A percentile compares a stretch with the other conserved stretches of the same genome.
phyloP scores from a whole-genome alignment of 371 early-diverging fungal genomes.

The Encephalitozoon cuniculi region DNA sequence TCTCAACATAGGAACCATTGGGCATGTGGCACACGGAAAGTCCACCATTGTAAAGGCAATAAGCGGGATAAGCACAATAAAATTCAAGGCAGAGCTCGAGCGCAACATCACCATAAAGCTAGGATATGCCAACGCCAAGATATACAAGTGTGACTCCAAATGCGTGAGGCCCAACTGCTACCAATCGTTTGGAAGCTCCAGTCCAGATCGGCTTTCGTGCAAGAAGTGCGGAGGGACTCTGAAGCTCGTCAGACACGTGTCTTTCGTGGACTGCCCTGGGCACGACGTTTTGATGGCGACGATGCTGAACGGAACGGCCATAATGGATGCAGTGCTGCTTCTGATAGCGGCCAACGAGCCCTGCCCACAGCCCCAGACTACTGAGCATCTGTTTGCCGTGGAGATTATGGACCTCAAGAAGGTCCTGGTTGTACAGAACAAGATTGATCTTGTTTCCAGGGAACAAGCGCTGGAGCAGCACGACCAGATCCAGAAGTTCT shows the following conservation, averaged over 20 bases:
- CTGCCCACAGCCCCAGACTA: conserved; percentile 99
- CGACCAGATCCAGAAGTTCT: conserved; percentile 80
- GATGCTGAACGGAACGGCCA: conserved; percentile 98
- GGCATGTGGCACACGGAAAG: conserved; percentile 99
- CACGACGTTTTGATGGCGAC: conserved; percentile 99
- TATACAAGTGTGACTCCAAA: conserved; percentile 59
- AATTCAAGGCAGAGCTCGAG: conserved; percentile 97
- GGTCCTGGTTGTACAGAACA: conserved; percentile 98
- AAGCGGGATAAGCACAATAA: conserved; percentile 93
- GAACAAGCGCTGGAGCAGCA: conserved; percentile 84
- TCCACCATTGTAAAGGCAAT: conserved; percentile 97
- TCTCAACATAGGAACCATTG: conserved; percentile 98
- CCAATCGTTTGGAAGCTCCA: conserved; percentile 40
- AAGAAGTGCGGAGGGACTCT: conserved; percentile 73
- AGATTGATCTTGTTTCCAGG: conserved; percentile 94
- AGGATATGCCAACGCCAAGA: conserved; percentile 99
- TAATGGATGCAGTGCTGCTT: conserved; percentile 98
- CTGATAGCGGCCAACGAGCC: conserved; percentile 97
- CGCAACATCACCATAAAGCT: conserved; percentile 99
- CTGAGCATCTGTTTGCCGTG: conserved; percentile 98
- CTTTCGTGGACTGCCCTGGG: conserved; percentile 99
- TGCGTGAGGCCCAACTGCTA: conserved; percentile 60
- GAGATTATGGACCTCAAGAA: conserved; percentile 96
- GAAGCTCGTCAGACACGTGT: conserved; percentile 72
- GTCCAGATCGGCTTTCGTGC: conserved; percentile 74